Percentiles rank a stretch among this genome's conserved stretches.
These are phyloP conservation scores for Simplicillium aogashimaense DNA, from an alignment of 2,329 filamentous ascomycete species.

Conservation along the genomic window DNA sequence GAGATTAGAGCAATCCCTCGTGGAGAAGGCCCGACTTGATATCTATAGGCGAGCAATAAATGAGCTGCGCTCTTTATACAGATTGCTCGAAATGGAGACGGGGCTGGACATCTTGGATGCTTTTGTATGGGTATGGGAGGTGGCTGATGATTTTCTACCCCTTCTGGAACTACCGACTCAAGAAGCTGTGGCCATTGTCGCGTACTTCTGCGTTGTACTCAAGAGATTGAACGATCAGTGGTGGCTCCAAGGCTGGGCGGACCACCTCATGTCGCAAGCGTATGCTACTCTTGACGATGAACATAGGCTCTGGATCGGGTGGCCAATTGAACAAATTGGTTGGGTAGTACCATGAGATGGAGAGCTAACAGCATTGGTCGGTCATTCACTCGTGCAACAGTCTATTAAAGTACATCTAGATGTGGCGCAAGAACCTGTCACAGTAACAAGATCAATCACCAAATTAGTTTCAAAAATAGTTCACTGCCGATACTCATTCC, in stretches of 20 bases:
- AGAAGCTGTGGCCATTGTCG: constrained; percentile 23
- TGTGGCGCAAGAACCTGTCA: too few species aligned
- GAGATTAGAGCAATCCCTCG: too few species aligned
- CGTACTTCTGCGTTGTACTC: constrained; percentile 21
- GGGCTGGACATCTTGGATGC: constrained; percentile 24
- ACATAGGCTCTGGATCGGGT: constrained; percentile 22
- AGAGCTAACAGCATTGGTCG: too few species aligned
- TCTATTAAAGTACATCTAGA: too few species aligned
- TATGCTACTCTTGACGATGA: constrained; percentile 24
- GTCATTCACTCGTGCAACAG: too few species aligned
- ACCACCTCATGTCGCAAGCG: constrained; percentile 19
- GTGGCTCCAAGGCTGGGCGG: constrained; percentile 26
- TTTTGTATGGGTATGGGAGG: constrained; percentile 28
- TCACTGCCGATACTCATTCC: too few species aligned
- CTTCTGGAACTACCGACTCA: constrained; percentile 19
- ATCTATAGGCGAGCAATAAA: too few species aligned
- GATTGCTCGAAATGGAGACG: too few species aligned
- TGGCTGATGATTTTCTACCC: constrained; percentile 23
- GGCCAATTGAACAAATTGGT: constrained; percentile 19
- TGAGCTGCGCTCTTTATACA: too few species aligned
- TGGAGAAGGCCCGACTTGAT: too few species aligned
- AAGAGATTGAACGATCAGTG: constrained; percentile 20
- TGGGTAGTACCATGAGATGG: constrained; percentile 1
- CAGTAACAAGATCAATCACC: too few species aligned
- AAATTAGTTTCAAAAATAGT: too few species aligned